Conservation (phyloP, 805 yeast species). For the Spathaspora girioi region DNA sequence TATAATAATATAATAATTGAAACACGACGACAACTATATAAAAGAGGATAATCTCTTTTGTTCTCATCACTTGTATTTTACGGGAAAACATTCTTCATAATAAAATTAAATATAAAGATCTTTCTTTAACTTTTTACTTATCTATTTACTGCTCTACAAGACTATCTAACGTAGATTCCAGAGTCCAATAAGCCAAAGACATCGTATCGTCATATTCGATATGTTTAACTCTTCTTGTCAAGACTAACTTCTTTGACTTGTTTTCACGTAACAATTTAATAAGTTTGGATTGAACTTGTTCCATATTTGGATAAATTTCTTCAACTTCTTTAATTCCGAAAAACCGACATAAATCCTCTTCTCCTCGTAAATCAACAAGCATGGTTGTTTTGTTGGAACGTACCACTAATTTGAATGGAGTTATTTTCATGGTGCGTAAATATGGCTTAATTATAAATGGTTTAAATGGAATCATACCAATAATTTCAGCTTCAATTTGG, state of each 20-base stretch:
- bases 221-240: background rate
- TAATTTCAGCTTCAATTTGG: conserved; percentile 15
- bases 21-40: background rate
- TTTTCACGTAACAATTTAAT: background rate
- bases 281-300: background rate
- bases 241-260: background rate
- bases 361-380: conserved; percentile 18
- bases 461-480: conserved; percentile 13
- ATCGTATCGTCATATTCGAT: background rate
- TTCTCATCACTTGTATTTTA: background rate
- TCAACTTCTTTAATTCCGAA: conserved; percentile 14
- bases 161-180: background rate
- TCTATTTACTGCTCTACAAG: background rate
- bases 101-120: background rate
- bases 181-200: background rate
- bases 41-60: background rate
- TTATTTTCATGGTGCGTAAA: conserved; percentile 23
- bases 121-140: no score
- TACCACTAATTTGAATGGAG: conserved; percentile 19
- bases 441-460: conserved; percentile 26
- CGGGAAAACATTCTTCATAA: background rate
- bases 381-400: conserved; percentile 2
- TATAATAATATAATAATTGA: background rate
- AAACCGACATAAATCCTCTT: conserved; percentile 23
- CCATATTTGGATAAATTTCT: conserved; percentile 3